phyloP scores from a whole-genome alignment of 2,329 filamentous ascomycete genomes.

The Byssoonygena ceratinophila region DNA sequence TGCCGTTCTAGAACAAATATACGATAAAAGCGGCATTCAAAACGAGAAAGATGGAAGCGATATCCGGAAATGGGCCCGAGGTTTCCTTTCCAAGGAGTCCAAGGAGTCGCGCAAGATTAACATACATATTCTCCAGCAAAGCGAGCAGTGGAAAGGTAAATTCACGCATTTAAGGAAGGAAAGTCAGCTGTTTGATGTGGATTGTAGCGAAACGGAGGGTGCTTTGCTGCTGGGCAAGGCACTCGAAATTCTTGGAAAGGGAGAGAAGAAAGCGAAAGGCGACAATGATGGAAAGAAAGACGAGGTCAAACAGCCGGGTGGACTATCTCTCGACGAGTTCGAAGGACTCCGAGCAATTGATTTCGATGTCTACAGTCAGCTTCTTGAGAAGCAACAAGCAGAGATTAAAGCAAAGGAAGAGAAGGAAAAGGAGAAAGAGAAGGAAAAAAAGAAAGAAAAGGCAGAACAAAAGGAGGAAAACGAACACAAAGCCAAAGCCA shows the following conservation, averaged over 20 bases:
- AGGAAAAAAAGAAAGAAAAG: constrained; percentile 37
- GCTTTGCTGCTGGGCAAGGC: constrained; percentile 11
- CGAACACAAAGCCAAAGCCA: neutral
- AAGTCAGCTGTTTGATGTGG: constrained; percentile 6
- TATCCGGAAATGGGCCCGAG: constrained; percentile 13
- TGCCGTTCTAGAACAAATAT: constrained; percentile 15
- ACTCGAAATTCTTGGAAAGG: neutral
- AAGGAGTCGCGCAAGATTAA: constrained; percentile 7
- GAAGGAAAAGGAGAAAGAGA: constrained; percentile 28
- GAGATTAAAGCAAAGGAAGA: constrained; percentile 1
- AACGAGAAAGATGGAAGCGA: constrained; percentile 11
- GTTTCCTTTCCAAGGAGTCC: constrained; percentile 12
- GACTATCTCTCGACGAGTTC: neutral
- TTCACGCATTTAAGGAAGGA: constrained; percentile 9
- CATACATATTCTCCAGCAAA: constrained; percentile 11
- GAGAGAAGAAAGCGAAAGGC: neutral
- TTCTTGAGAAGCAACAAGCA: neutral
- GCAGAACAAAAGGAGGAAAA: constrained; percentile 18
- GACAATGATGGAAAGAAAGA: constrained; percentile 14
- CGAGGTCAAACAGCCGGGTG: neutral
- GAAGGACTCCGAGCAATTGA: neutral
- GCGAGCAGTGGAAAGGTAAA: constrained; percentile 11
- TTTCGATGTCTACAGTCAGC: constrained; percentile 5
- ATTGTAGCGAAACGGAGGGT: constrained; percentile 10
- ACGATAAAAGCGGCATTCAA: constrained; percentile 5